A percentile compares a stretch with the other conserved stretches of the same genome.
Conservation (phyloP, 768 basidiomycete genomes). For the Rhodotorula paludigena region DNA sequence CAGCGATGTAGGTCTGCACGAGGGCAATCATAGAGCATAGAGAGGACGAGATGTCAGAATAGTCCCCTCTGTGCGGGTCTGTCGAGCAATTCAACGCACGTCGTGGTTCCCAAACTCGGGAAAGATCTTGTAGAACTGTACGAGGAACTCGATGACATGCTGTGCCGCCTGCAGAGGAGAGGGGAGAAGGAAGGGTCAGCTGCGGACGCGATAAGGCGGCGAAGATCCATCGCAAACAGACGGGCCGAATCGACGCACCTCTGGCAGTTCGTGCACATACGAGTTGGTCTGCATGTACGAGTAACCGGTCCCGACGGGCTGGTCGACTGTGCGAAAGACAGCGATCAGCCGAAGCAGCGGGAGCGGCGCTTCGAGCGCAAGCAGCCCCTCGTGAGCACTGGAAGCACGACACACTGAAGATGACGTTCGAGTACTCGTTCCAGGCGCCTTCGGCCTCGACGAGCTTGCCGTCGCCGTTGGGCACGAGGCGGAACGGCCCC, state of each 20-base stretch:
- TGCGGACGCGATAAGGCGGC: no score
- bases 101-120: conserved; percentile 79
- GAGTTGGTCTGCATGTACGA: conserved; percentile 81
- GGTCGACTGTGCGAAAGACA: conserved; percentile 64
- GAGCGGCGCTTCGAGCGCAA: neutral
- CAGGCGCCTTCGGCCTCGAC: conserved; percentile 70
- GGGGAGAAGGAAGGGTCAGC: conserved; percentile 12
- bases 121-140: conserved; percentile 83
- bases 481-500: conserved; percentile 81
- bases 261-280: conserved; percentile 71
- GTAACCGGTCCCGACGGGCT: conserved; percentile 92
- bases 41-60: neutral
- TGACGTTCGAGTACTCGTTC: conserved; percentile 94
- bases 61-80: neutral
- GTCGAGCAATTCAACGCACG: conserved; percentile 53
- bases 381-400: neutral
- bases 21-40: rapidly evolving
- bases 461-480: conserved; percentile 64
- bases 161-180: conserved; percentile 57
- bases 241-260: conserved; percentile 50
- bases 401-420: conserved; percentile 66
- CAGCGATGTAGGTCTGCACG: conserved; percentile 84
- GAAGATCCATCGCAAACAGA: neutral
- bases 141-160: conserved; percentile 76
- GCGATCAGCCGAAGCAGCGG: neutral